Percentiles rank a stretch among this genome's conserved stretches.
These are phyloP conservation scores for Populus hybrid DNA, from an alignment of 441 rosid species.

Conservation along the genomic window DNA sequence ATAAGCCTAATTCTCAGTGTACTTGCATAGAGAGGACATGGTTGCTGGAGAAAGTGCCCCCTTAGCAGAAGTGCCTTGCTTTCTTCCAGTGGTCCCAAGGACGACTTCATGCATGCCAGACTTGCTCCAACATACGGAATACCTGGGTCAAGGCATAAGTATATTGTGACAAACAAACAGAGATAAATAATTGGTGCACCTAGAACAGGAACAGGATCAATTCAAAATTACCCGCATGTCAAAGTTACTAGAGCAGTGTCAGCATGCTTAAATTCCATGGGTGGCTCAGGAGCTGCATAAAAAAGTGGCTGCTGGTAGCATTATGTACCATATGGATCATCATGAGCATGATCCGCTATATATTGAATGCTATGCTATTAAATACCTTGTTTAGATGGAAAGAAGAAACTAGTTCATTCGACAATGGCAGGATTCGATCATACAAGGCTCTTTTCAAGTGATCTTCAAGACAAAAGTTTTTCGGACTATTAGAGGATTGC, in stretches of 20 bases:
- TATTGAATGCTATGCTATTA: slow-evolving; percentile 20
- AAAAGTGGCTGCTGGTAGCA: slow-evolving; percentile 60
- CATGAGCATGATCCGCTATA: slow-evolving; percentile 4
- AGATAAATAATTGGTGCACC: slow-evolving; percentile 10
- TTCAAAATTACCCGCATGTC: slow-evolving; percentile 76
- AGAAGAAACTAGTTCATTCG: slow-evolving; percentile 41
- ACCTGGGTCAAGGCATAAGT: slow-evolving; percentile 42
- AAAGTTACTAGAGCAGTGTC: slow-evolving; percentile 71
- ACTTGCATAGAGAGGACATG: slow-evolving; percentile 87
- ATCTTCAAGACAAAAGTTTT: slow-evolving; percentile 40
- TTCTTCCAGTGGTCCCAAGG: slow-evolving; percentile 93
- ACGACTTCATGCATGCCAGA: slow-evolving; percentile 84
- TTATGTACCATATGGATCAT: slow-evolving; percentile 11
- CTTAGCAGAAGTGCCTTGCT: slow-evolving; percentile 91
- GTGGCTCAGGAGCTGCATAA: slow-evolving; percentile 61
- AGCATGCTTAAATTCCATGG: slow-evolving; percentile 79
- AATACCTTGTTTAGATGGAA: slow-evolving; percentile 64
- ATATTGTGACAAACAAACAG: slow-evolving; percentile 10
- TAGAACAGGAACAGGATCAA: slow-evolving; percentile 12
- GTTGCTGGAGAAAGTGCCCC: slow-evolving; percentile 79
- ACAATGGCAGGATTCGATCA: slow-evolving; percentile 46
- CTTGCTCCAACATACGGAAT: slow-evolving; percentile 84
- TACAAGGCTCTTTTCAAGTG: slow-evolving; percentile 55
- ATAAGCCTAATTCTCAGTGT: slow-evolving; percentile 29
- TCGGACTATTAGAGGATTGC: slow-evolving; percentile 38